These are phyloP conservation scores for Protomyces lactucae-debilis DNA, from an alignment of 1,139 yeast species.

Conservation along the genomic window DNA sequence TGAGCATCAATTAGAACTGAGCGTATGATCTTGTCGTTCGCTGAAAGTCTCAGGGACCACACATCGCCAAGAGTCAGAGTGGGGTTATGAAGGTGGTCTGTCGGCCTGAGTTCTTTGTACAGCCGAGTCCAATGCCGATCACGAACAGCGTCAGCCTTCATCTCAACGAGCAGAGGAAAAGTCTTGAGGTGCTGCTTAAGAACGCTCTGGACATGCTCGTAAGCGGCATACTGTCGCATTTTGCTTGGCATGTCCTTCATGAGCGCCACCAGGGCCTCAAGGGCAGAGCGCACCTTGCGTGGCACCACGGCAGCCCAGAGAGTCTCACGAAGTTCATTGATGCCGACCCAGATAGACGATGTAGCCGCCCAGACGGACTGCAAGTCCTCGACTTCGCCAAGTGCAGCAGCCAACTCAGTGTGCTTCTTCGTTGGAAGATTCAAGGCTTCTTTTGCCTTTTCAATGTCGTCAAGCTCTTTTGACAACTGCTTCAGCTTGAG, in stretches of 20 bases:
- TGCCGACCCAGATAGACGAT: conserved; percentile 51
- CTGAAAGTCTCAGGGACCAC: conserved; percentile 51
- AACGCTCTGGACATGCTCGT: conserved; percentile 52
- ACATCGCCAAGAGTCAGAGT: conserved; percentile 54
- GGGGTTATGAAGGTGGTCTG: conserved; percentile 34
- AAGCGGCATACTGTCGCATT: conserved; percentile 65
- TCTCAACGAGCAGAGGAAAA: conserved; percentile 46
- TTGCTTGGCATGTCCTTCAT: conserved; percentile 55
- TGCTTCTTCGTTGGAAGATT: conserved; percentile 41
- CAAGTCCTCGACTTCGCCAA: conserved; percentile 56
- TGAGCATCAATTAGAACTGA: conserved; percentile 59
- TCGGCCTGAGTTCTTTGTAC: conserved; percentile 39
- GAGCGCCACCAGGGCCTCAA: conserved; percentile 50
- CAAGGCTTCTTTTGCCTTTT: conserved; percentile 46
- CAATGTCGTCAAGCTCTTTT: conserved; percentile 38
- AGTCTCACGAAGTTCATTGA: conserved; percentile 45
- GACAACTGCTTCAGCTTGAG: conserved; percentile 36
- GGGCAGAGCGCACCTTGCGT: conserved; percentile 46
- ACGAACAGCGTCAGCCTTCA: conserved; percentile 56
- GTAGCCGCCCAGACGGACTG: conserved; percentile 64
- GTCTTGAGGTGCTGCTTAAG: conserved; percentile 46
- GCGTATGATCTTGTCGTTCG: conserved; percentile 49
- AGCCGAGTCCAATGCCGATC: conserved; percentile 68
- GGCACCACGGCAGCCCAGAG: conserved; percentile 54
- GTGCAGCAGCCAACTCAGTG: conserved; percentile 40